A percentile compares a stretch with the other conserved stretches of the same genome.
Conservation (phyloP, 2,329 filamentous ascomycete genomes). For the Monilinia laxa region DNA sequence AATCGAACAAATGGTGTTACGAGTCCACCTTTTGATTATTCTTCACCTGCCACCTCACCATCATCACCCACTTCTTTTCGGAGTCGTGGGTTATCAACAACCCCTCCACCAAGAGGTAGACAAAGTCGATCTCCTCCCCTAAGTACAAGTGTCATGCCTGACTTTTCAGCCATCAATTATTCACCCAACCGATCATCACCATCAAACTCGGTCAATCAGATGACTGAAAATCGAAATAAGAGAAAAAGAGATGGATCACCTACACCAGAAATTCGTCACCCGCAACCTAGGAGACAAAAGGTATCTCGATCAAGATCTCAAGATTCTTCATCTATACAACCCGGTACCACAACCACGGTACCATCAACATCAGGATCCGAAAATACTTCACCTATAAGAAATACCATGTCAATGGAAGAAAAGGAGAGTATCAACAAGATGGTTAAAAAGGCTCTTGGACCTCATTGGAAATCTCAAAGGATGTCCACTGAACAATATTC, state of each 20-base stretch:
- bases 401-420: conserved; percentile 70
- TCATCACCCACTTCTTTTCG: conserved; percentile 62
- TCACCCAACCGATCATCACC: conserved; percentile 59
- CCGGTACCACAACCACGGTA: conserved; percentile 33
- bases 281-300: conserved; percentile 38
- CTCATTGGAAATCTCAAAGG: conserved; percentile 71
- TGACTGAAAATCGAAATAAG: conserved; percentile 31
- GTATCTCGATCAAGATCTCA: conserved; percentile 38
- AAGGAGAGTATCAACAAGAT: conserved; percentile 89
- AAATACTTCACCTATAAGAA: conserved; percentile 67
- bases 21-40: conserved; percentile 45
- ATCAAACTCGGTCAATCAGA: conserved; percentile 22
- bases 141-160: conserved; percentile 70
- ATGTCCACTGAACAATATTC: conserved; percentile 90
- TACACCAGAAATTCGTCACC: conserved; percentile 36
- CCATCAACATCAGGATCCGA: conserved; percentile 34
- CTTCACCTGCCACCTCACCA: conserved; percentile 68
- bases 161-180: conserved; percentile 73
- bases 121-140: conserved; percentile 64
- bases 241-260: conserved; percentile 30
- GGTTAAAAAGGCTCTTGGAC: conserved; percentile 78
- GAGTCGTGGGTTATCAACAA: conserved; percentile 64
- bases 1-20: conserved; percentile 33
- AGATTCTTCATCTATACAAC: conserved; percentile 63
- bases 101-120: conserved; percentile 66